Evolutionary conservation across 2,329 filamentous ascomycete species (phyloP).

Genomic region (Tolypocladium ovalisporum): DNA sequence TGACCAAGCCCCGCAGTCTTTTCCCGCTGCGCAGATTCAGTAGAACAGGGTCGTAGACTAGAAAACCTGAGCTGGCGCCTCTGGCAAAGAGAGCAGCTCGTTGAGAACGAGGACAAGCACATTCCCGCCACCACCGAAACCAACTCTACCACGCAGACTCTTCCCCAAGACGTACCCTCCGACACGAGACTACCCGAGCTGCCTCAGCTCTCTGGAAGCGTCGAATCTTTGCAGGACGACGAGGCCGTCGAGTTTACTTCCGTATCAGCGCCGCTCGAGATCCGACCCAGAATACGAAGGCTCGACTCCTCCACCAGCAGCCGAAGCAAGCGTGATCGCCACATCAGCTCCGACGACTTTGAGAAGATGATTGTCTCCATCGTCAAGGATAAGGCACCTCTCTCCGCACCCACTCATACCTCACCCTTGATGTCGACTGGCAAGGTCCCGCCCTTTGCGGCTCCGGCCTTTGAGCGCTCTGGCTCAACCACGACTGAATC

Average conservation of each 20-base stretch:
- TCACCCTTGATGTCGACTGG: conserved; percentile 21
- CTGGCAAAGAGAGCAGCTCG: conserved; percentile 72
- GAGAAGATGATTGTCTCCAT: conserved; percentile 93
- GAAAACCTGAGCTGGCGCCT: conserved; percentile 95
- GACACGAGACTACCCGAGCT: conserved; percentile 38
- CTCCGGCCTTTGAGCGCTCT: conserved; percentile 25
- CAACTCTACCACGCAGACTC: conserved; percentile 25
- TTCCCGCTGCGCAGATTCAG: conserved; percentile 84
- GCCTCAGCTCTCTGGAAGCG: conserved; percentile 65
- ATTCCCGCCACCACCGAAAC: conserved; percentile 27
- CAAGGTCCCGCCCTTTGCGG: conserved; percentile 29
- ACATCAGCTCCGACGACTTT: conserved; percentile 85
- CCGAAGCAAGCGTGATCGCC: conserved; percentile 69
- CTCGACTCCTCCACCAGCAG: conserved; percentile 61
- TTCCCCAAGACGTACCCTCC: conserved; percentile 38
- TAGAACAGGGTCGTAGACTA: conserved; percentile 82
- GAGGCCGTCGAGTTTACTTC: conserved; percentile 49
- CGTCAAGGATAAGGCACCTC: conserved; percentile 68
- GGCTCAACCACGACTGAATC: conserved; percentile 34
- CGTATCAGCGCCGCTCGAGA: conserved; percentile 44
- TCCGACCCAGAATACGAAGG: conserved; percentile 57
- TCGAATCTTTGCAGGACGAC: conserved; percentile 64
- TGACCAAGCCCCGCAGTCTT: conserved; percentile 54
- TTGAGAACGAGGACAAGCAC: conserved; percentile 61
- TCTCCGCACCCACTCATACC: conserved; percentile 28